Evolutionary conservation across 2,329 filamentous ascomycete species (phyloP).

Genomic region (Westerdykella ornata): DNA sequence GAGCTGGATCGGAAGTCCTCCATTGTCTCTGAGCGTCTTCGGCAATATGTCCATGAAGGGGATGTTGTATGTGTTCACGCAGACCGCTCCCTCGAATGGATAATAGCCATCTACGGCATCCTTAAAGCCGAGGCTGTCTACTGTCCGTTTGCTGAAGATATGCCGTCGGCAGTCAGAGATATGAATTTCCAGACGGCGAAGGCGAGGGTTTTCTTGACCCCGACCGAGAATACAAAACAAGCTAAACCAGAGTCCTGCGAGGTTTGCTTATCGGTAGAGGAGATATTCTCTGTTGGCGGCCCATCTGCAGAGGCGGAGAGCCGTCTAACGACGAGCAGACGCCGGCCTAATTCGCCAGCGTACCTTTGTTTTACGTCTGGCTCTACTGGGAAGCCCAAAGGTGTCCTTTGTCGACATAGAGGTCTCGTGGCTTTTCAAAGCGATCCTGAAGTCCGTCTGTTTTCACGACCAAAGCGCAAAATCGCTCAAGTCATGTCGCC

Average conservation of each 20-base stretch:
- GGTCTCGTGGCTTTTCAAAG: constrained; percentile 35
- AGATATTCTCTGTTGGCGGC: constrained; percentile 1
- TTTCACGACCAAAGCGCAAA: constrained; percentile 26
- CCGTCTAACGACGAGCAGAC: constrained; percentile 1
- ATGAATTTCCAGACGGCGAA: constrained; percentile 17
- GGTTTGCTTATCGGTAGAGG: constrained; percentile 13
- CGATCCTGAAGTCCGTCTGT: constrained; percentile 30
- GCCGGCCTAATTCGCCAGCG: constrained; percentile 12
- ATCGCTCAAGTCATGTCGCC: constrained; percentile 41
- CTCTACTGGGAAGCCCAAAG: constrained; percentile 42
- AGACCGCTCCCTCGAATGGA: constrained; percentile 32
- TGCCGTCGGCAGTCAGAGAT: constrained; percentile 16
- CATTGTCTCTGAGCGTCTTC: constrained; percentile 1
- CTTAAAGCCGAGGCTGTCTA: constrained; percentile 32
- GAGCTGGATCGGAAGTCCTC: constrained; percentile 2
- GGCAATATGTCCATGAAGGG: constrained; percentile 4
- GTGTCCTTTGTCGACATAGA: constrained; percentile 34
- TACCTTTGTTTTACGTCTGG: constrained; percentile 45
- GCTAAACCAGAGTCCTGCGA: constrained; percentile 6
- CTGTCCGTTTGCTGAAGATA: constrained; percentile 22
- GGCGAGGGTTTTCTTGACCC: constrained; percentile 22
- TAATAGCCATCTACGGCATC: constrained; percentile 32
- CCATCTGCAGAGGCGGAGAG: neutral
- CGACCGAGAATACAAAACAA: constrained; percentile 3
- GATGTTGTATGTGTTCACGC: constrained; percentile 33